Percentiles rank a stretch among this genome's conserved stretches.
These are phyloP conservation scores for Xylariales sp. DNA, from an alignment of 2,329 filamentous ascomycete genomes.

Conservation along the genomic window DNA sequence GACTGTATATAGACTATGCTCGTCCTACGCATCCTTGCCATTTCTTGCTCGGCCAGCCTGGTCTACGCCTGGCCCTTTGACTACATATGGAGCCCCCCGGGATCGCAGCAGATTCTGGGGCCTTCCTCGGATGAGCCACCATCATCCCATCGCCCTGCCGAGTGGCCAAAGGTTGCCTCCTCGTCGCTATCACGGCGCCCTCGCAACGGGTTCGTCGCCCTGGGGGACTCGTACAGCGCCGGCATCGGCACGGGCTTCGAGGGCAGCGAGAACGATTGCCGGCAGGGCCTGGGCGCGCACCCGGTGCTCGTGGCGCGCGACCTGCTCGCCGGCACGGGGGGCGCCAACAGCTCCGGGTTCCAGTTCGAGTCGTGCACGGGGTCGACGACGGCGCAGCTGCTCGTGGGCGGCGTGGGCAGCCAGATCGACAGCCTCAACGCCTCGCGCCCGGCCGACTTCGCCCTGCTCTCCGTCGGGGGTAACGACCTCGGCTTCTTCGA, in stretches of 20 bases:
- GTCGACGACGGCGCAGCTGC: constrained; percentile 34
- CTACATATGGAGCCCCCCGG: too few relatives aligned
- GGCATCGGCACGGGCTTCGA: constrained; percentile 42
- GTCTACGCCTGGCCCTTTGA: too few relatives aligned
- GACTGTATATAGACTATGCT: too few relatives aligned
- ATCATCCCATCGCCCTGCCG: too few relatives aligned
- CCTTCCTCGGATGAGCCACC: too few relatives aligned
- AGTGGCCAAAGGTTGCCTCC: too few relatives aligned
- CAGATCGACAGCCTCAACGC: constrained; percentile 38
- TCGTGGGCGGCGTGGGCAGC: constrained; percentile 28
- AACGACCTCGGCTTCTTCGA: constrained; percentile 47
- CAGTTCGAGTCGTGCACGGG: constrained; percentile 45
- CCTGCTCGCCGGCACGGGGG: constrained; percentile 20
- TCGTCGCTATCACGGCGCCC: too few relatives aligned
- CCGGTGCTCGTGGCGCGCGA: constrained; percentile 34
- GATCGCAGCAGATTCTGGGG: too few relatives aligned
- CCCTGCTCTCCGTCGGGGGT: constrained; percentile 41
- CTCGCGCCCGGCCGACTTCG: constrained; percentile 33
- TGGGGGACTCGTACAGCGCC: constrained; percentile 44
- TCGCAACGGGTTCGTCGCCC: constrained; percentile 31
- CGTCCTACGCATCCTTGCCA: too few relatives aligned
- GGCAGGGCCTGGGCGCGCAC: constrained; percentile 37
- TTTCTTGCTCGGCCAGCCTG: too few relatives aligned
- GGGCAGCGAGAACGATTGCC: constrained; percentile 35
- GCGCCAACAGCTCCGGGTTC: constrained; percentile 25